phyloP scores from a whole-genome alignment of 768 basidiomycete genomes.

The Amanita brunnescens region DNA sequence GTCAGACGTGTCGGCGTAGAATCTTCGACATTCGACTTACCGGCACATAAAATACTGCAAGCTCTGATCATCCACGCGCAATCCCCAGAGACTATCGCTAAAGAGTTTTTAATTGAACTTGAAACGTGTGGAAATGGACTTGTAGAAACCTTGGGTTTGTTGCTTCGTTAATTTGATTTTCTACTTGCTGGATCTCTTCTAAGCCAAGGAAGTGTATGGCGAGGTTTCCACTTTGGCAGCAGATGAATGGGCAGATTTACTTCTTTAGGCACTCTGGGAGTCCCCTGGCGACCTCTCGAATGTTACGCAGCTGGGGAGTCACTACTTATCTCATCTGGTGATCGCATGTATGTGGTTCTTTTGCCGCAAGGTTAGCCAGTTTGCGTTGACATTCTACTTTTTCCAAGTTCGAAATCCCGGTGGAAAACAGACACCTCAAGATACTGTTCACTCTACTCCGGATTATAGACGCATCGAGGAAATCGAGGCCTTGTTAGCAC shows the following conservation, averaged over 20 bases:
- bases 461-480: conserved; percentile 5
- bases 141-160: conserved; percentile 6
- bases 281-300: neutral
- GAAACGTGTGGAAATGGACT: conserved; percentile 6
- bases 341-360: conserved; percentile 8
- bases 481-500: conserved; percentile 8
- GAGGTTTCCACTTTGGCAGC: neutral
- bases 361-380: neutral
- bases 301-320: conserved; percentile 2
- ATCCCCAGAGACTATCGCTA: conserved; percentile 3
- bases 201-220: conserved; percentile 1
- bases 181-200: neutral
- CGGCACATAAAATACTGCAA: conserved; percentile 5
- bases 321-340: conserved; percentile 5
- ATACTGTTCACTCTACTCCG: conserved; percentile 8
- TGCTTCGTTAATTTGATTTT: conserved; percentile 6
- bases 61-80: conserved; percentile 7
- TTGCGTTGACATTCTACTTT: neutral
- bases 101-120: conserved; percentile 7
- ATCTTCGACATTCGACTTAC: conserved; percentile 1
- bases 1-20: conserved; percentile 5
- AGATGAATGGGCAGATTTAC: neutral
- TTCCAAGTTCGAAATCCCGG: conserved; percentile 10
- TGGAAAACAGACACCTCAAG: conserved; percentile 9
- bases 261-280: conserved; percentile 2